Conservation (phyloP, 2,329 filamentous ascomycete genomes). For the Aspergillus costaricaensis region DNA sequence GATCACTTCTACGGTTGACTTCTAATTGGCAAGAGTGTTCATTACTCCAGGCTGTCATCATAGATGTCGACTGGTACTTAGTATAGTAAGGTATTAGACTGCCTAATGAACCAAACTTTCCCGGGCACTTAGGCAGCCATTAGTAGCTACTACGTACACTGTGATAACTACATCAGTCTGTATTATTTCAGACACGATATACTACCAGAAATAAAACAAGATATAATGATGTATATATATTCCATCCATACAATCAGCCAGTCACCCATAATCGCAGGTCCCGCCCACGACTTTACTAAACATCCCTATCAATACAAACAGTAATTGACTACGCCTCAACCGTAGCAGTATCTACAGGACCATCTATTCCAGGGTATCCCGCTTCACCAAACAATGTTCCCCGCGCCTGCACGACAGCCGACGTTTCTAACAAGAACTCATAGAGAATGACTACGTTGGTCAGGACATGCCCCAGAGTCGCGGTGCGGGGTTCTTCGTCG, state of each 20-base stretch:
- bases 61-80: no score
- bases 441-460: constrained; percentile 80
- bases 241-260: not conserved
- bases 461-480: constrained; percentile 74
- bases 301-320: not conserved
- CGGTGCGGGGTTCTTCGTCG: constrained; percentile 47
- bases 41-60: no score
- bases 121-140: no score
- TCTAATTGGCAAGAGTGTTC: no score
- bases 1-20: no score
- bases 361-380: constrained; percentile 50
- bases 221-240: not conserved
- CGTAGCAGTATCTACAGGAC: not conserved
- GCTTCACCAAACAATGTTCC: constrained; percentile 77
- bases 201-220: not conserved
- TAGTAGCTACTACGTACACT: no score
- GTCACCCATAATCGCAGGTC: not conserved
- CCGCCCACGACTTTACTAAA: not conserved
- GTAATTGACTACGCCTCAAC: not conserved
- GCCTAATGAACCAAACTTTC: no score
- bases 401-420: constrained; percentile 72
- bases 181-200: not conserved
- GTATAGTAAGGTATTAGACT: no score
- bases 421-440: constrained; percentile 76
- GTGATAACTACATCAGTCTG: no score